phyloP scores from a whole-genome alignment of 2,329 filamentous ascomycete species.

The Sporothrix brunneoviolacea region DNA sequence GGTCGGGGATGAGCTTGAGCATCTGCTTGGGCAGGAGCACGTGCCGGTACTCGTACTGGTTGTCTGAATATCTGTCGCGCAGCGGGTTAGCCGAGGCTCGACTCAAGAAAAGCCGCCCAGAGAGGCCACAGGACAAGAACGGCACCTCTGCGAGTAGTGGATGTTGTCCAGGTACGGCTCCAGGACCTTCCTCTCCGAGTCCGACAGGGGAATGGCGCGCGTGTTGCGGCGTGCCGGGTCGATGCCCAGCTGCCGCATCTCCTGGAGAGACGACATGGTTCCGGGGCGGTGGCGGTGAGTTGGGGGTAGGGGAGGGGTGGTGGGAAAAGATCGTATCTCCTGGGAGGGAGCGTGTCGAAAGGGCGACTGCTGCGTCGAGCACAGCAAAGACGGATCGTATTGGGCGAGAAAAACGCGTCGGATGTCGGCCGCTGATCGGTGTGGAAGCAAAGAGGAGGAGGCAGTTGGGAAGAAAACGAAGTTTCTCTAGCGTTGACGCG shows the following conservation, averaged over 20 bases:
- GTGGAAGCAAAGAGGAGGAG: too few relatives aligned
- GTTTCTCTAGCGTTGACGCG: too few relatives aligned
- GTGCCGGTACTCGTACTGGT: slow-evolving; percentile 92
- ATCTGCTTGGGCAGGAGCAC: slow-evolving; percentile 97
- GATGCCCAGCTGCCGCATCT: slow-evolving; percentile 48
- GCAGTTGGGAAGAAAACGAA: too few relatives aligned
- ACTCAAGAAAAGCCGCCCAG: background rate
- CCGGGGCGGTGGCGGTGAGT: too few relatives aligned
- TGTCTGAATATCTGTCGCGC: slow-evolving; percentile 75
- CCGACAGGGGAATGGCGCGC: slow-evolving; percentile 70
- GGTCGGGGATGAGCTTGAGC: slow-evolving; percentile 92
- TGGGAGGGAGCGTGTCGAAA: background rate
- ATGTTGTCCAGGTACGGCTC: slow-evolving; percentile 92
- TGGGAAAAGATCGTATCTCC: too few relatives aligned
- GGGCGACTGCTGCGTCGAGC: too few relatives aligned
- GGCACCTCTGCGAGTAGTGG: slow-evolving; percentile 64
- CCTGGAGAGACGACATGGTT: slow-evolving; percentile 18
- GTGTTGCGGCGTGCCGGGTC: slow-evolving; percentile 83
- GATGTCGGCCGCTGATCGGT: background rate
- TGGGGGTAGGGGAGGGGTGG: background rate
- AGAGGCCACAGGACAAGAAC: slow-evolving; percentile 49
- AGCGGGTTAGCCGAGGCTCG: background rate
- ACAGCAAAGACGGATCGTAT: background rate
- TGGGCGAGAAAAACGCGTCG: background rate
- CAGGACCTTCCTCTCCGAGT: slow-evolving; percentile 73